phyloP scores from a whole-genome alignment of 148 eudicot species.

The Vaccinium macrocarpon region DNA sequence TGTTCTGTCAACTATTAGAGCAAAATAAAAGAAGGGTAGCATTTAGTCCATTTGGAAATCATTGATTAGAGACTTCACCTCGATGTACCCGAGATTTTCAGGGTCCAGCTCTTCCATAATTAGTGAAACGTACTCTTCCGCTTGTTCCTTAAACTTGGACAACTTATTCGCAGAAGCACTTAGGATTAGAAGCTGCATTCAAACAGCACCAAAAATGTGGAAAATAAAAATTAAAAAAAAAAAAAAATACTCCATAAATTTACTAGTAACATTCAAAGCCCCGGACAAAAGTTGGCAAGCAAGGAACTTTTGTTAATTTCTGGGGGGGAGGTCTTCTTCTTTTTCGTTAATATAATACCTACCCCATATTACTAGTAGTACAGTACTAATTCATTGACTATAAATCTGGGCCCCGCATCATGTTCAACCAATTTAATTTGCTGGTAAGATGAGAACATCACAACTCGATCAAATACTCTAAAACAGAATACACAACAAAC shows the following conservation, averaged over 20 bases:
- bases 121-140: constrained; percentile 80
- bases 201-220: not conserved
- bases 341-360: not conserved
- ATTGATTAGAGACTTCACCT: constrained; percentile 41
- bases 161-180: constrained; percentile 93
- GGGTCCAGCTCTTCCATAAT: constrained; percentile 99
- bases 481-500: not conserved
- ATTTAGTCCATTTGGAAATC: too few species aligned
- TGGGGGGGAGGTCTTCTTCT: not conserved
- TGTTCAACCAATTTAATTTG: not conserved
- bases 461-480: not conserved
- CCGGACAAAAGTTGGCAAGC: not conserved
- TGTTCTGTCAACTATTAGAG: too few species aligned
- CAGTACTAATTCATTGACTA: not conserved
- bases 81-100: constrained; percentile 83
- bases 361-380: too few species aligned
- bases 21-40: too few species aligned
- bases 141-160: constrained; percentile 65
- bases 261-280: not conserved
- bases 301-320: not conserved
- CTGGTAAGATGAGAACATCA: not conserved
- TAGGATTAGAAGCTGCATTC: constrained; percentile 76
- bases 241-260: not conserved
- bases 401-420: not conserved
- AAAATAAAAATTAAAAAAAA: too few species aligned